Evolutionary conservation across 768 basidiomycete genomes (phyloP), one percentile per base, ranked within the genome.

Genomic region (Albatrellus ellisii): DNA sequence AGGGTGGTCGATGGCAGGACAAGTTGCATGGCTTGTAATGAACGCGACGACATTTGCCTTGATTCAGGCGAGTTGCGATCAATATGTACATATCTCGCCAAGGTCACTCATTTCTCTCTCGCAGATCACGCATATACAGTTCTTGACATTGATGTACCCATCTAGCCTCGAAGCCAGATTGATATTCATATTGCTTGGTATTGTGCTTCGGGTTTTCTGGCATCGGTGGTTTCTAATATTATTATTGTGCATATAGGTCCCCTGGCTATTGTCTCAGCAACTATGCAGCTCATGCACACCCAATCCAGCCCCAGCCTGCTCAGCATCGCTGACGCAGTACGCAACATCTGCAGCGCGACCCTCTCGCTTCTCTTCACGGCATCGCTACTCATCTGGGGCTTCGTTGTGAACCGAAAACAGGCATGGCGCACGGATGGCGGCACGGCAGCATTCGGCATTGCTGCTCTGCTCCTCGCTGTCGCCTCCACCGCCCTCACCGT

Each of bases 391-490:
- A 76, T 95, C 46, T 99, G 95, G 95, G 95, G 95, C 26, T 69
- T 86, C 46, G 62, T 87, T 44, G 73, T 98, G 50, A 97, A 98
- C 56, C 76, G 90, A 18, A 70, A 75, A 35, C 76, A 87, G 40
- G 95, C 95, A 2, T 99, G 95, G 95, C 75, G 94, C 26, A 86
- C 83, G 0, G 94, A 98, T 52, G 95, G 95, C 11, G 92, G 94
- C 7, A 98, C 95, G 0, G 91, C 91, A 0, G 84, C 79, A 0
- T 99, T 99, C 53, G 95, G 95, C 14, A 72, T 69, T 14, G 86
- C 82, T 2, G 86, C 92, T 0, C 69, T 97, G 44, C 52, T 70
- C 1, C 71, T 99, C n/a, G 90, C 94, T 9, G 53, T 91, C 37
- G 62, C 81, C 31, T 83, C 82, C 42, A 90, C 89, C 3, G 77